A percentile compares a stretch with the other conserved stretches of the same genome.
Evolutionary conservation across 495 filamentous ascomycete species (phyloP).

Genomic region (Elasticomyces elasticus): DNA sequence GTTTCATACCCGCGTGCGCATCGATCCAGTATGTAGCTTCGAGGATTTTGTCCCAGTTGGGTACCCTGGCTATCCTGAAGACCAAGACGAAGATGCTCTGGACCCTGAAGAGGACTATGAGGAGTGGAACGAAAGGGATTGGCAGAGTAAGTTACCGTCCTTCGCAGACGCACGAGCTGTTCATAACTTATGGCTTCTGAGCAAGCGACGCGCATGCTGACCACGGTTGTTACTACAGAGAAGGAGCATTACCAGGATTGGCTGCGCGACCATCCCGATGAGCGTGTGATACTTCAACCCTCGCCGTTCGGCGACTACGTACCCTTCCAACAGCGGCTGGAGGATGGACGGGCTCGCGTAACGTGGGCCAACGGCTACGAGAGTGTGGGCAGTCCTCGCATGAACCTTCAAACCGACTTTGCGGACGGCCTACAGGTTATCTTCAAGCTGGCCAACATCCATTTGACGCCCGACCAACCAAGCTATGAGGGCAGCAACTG

Average conservation of each 20-base stretch:
- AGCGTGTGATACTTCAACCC: background rate
- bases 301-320: background rate
- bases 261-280: background rate
- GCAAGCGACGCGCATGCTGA: background rate
- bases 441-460: constrained; percentile 52
- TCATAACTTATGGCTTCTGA: no score
- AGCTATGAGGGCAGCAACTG: constrained; percentile 40
- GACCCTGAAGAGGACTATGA: no score
- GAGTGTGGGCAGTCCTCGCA: background rate
- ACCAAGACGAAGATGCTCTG: no score
- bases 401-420: background rate
- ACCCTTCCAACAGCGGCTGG: background rate
- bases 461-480: constrained; percentile 49
- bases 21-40: background rate
- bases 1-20: background rate
- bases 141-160: no score
- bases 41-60: background rate
- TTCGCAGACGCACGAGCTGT: no score
- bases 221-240: background rate
- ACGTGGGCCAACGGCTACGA: no score
- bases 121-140: no score
- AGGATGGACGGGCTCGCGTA: no score
- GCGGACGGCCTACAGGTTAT: constrained; percentile 47
- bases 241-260: background rate
- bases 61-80: background rate